Percentiles rank a stretch among this genome's conserved stretches.
Evolutionary conservation across 2,329 filamentous ascomycete genomes (phyloP).

Genomic region (Microdochium paspali): DNA sequence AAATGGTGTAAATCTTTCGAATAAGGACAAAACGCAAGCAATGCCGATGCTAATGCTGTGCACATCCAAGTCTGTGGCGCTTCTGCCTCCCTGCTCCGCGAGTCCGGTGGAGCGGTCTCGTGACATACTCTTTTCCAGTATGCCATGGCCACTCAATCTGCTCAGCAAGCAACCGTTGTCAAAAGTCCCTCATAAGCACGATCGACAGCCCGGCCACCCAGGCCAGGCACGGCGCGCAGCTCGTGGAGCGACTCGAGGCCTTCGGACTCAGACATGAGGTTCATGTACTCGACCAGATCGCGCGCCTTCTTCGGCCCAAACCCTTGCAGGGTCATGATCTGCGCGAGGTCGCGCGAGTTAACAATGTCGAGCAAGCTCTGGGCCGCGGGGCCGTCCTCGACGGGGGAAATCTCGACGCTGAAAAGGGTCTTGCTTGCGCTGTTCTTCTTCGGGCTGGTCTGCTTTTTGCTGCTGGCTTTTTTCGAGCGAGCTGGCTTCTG

Average conservation of each 20-base stretch:
- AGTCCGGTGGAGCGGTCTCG: no score
- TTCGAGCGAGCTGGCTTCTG: background rate
- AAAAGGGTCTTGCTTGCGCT: background rate
- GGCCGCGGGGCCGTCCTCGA: slow-evolving; percentile 2
- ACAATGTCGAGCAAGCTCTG: slow-evolving; percentile 58
- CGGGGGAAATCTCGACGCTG: background rate
- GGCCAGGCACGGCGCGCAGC: slow-evolving; percentile 43
- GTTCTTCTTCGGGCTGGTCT: background rate
- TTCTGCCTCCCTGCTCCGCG: no score
- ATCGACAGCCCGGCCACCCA: slow-evolving; percentile 47
- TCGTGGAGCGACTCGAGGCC: slow-evolving; percentile 38
- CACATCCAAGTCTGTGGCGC: no score
- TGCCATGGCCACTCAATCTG: no score
- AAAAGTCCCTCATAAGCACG: slow-evolving; percentile 42
- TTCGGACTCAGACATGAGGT: slow-evolving; percentile 27
- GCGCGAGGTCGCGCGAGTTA: slow-evolving; percentile 59
- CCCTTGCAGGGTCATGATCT: slow-evolving; percentile 59
- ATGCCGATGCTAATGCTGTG: no score
- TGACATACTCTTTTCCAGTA: no score
- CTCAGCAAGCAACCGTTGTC: slow-evolving; percentile 4
- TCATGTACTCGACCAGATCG: slow-evolving; percentile 48
- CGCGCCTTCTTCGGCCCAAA: slow-evolving; percentile 64
- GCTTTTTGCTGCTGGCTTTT: background rate
- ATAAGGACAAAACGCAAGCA: no score
- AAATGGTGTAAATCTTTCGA: no score